These are phyloP conservation scores for Tolypocladium amazonense DNA, from an alignment of 2,329 filamentous ascomycete genomes.

Conservation along the genomic window DNA sequence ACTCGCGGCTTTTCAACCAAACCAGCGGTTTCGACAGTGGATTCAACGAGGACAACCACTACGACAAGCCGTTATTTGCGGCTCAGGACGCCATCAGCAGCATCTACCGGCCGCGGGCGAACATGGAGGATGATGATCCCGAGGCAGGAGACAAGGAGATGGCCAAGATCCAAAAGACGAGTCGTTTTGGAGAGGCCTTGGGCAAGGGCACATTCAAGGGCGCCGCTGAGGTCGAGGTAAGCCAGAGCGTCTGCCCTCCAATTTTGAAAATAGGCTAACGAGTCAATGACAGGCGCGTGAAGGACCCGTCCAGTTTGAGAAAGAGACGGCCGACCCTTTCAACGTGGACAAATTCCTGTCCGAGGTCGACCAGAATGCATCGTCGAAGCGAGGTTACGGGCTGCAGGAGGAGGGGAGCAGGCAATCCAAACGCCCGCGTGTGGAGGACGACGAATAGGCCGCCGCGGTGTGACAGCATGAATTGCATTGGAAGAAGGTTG, in stretches of 20 bases:
- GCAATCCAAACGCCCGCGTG: constrained; percentile 61
- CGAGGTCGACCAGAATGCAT: constrained; percentile 57
- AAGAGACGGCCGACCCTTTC: constrained; percentile 76
- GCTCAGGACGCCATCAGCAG: constrained; percentile 90
- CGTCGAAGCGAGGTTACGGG: constrained; percentile 65
- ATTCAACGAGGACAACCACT: constrained; percentile 95
- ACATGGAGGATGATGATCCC: constrained; percentile 67
- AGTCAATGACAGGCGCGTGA: constrained; percentile 50
- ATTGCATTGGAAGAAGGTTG: neutral
- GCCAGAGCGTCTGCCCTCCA: constrained; percentile 14
- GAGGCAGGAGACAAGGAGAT: constrained; percentile 73
- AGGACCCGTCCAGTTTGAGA: constrained; percentile 94
- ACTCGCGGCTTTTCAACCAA: constrained; percentile 91
- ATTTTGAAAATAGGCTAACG: constrained; percentile 16
- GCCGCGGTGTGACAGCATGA: neutral
- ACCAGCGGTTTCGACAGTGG: constrained; percentile 81
- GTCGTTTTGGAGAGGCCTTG: constrained; percentile 74
- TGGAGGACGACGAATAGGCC: constrained; percentile 46
- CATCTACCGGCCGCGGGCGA: constrained; percentile 77
- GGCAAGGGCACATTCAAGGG: constrained; percentile 90
- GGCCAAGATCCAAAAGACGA: constrained; percentile 77
- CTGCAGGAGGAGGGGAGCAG: constrained; percentile 55
- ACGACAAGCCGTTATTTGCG: constrained; percentile 94
- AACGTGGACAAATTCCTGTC: constrained; percentile 90
- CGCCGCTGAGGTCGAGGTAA: constrained; percentile 67